Conservation (phyloP, 2,329 filamentous ascomycete species). For the Xylaria sp. region DNA sequence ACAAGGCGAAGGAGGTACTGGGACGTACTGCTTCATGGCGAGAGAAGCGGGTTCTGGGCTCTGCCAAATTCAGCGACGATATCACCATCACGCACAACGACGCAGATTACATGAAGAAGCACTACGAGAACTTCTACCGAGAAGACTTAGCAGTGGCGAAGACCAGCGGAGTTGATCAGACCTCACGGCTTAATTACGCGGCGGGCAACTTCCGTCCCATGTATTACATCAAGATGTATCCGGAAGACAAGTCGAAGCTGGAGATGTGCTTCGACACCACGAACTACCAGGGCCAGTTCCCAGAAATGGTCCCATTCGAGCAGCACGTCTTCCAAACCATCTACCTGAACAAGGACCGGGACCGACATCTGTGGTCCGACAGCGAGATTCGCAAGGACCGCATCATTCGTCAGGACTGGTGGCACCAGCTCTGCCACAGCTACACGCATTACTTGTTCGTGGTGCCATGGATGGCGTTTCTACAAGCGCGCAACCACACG, state of each 20-base stretch:
- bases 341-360: constrained; percentile 66
- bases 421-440: constrained; percentile 69
- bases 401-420: constrained; percentile 68
- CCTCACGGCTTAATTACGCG: constrained; percentile 53
- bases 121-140: constrained; percentile 72
- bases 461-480: constrained; percentile 73
- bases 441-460: constrained; percentile 68
- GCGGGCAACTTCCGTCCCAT: constrained; percentile 60
- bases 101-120: constrained; percentile 69
- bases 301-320: constrained; percentile 56
- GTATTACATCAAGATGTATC: constrained; percentile 67
- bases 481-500: constrained; percentile 69
- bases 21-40: constrained; percentile 65
- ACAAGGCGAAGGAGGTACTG: constrained; percentile 71
- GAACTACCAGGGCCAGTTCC: constrained; percentile 68
- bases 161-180: constrained; percentile 51
- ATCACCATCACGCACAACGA: constrained; percentile 77
- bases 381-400: constrained; percentile 63
- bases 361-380: constrained; percentile 63
- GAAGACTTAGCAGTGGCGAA: constrained; percentile 53
- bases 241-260: constrained; percentile 61
- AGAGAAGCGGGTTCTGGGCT: constrained; percentile 75
- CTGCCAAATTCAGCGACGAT: constrained; percentile 75
- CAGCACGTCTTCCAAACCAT: constrained; percentile 58
- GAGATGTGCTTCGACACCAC: constrained; percentile 67